phyloP scores from a whole-genome alignment of 2,329 filamentous ascomycete species.

The Fusarium piperis region DNA sequence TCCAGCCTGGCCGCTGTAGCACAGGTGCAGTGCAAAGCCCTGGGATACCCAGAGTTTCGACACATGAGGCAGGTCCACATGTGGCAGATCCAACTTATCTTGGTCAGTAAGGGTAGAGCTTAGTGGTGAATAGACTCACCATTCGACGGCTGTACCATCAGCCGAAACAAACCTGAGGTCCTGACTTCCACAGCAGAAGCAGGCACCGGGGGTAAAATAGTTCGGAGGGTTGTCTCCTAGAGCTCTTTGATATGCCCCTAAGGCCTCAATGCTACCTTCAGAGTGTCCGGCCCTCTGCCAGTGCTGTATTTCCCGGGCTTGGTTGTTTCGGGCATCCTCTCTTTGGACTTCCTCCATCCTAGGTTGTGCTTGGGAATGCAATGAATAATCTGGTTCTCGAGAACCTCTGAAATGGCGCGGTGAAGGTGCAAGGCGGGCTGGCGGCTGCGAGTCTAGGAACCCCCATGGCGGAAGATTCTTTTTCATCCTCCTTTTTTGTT shows the following conservation, averaged over 20 bases:
- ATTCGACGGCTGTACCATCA: background rate
- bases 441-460: background rate
- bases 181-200: background rate
- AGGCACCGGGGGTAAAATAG: background rate
- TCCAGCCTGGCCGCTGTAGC: background rate
- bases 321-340: background rate
- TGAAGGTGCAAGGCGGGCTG: background rate
- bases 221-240: background rate
- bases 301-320: background rate
- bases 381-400: too few species aligned
- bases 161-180: background rate
- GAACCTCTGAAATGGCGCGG: background rate
- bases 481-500: background rate
- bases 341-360: background rate
- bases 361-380: background rate
- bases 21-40: background rate
- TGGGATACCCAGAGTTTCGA: background rate
- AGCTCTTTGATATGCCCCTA: background rate
- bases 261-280: background rate
- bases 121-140: background rate
- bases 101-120: background rate
- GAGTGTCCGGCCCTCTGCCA: background rate
- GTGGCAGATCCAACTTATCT: background rate
- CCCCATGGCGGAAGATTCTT: background rate
- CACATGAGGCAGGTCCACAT: background rate